These are phyloP conservation scores for Cystobasidium ongulense DNA, from an alignment of 768 basidiomycete species.

Conservation along the genomic window DNA sequence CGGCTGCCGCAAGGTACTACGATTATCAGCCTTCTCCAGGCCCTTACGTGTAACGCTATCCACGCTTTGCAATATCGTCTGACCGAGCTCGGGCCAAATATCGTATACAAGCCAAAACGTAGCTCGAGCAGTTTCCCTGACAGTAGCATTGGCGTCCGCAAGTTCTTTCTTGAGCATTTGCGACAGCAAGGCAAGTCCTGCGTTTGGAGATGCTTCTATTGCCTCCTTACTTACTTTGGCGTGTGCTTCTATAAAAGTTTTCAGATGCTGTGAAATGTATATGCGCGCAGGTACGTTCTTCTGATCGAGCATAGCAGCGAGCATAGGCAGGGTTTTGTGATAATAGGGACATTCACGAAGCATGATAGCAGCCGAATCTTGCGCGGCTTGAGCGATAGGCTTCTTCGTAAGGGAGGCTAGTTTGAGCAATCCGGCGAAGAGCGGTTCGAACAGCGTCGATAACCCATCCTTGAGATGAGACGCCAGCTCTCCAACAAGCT, in stretches of 20 bases:
- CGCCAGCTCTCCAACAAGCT: conserved; percentile 67
- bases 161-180: conserved; percentile 65
- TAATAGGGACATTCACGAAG: conserved; percentile 63
- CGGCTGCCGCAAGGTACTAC: background rate
- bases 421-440: conserved; percentile 67
- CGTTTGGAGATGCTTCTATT: conserved; percentile 56
- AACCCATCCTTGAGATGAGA: conserved; percentile 57
- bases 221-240: conserved; percentile 56
- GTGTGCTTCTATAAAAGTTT: conserved; percentile 65
- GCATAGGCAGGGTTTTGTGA: conserved; percentile 58
- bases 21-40: conserved; percentile 57
- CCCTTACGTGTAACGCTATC: conserved; percentile 67
- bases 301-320: conserved; percentile 64
- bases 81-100: conserved; percentile 67
- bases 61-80: conserved; percentile 57
- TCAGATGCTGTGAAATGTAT: conserved; percentile 62
- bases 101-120: conserved; percentile 72
- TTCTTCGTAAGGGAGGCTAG: conserved; percentile 92
- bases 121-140: conserved; percentile 62
- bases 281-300: conserved; percentile 64
- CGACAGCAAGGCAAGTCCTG: conserved; percentile 64
- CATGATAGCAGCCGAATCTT: conserved; percentile 60
- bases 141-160: conserved; percentile 68
- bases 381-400: conserved; percentile 76
- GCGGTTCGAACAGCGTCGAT: conserved; percentile 69